phyloP scores from a whole-genome alignment of 768 basidiomycete genomes.

The Pisolithus marmoratus region DNA sequence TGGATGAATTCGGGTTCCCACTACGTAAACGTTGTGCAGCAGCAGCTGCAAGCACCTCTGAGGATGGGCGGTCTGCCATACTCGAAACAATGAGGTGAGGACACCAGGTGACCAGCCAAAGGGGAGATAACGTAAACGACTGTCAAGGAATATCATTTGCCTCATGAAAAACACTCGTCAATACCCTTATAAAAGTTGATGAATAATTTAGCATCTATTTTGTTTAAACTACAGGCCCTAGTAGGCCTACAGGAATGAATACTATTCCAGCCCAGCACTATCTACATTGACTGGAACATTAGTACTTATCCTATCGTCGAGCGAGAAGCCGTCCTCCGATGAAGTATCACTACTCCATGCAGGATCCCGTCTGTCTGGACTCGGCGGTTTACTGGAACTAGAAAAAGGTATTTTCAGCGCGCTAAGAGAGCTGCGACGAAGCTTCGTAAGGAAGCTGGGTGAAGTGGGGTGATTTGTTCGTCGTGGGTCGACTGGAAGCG shows the following conservation, averaged over 20 bases:
- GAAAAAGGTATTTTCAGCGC: constrained; percentile 35
- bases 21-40: constrained; percentile 18
- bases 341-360: constrained; percentile 60
- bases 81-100: too few relatives aligned
- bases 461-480: constrained; percentile 13
- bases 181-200: too few relatives aligned
- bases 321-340: constrained; percentile 38
- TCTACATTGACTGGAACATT: constrained; percentile 14
- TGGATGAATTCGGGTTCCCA: background rate
- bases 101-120: too few relatives aligned
- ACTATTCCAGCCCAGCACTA: constrained; percentile 18
- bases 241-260: too few relatives aligned
- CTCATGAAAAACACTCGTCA: too few relatives aligned
- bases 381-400: constrained; percentile 18
- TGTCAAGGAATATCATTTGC: too few relatives aligned
- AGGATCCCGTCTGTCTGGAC: constrained; percentile 29
- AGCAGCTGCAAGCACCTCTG: constrained; percentile 19
- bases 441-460: constrained; percentile 35
- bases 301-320: constrained; percentile 9
- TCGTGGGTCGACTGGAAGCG: constrained; percentile 1
- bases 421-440: constrained; percentile 42
- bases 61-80: constrained; percentile 4
- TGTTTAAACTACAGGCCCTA: too few relatives aligned
- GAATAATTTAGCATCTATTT: too few relatives aligned
- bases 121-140: too few relatives aligned